These are phyloP conservation scores for Rhododendron williamsianum DNA, from an alignment of 148 eudicot genomes.

Conservation along the genomic window DNA sequence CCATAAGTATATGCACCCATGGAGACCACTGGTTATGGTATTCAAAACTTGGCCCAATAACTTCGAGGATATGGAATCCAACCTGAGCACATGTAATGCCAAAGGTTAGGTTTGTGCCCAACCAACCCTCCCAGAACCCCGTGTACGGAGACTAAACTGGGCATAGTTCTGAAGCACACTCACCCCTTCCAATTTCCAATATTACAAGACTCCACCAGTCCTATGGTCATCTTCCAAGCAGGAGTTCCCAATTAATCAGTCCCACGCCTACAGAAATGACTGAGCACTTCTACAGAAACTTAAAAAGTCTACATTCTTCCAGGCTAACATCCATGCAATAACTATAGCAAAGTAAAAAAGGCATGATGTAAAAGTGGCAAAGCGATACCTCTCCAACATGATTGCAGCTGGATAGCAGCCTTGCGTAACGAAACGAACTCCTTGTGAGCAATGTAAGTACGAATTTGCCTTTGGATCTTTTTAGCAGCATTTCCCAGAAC, in stretches of 20 bases:
- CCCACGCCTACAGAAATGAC: background rate
- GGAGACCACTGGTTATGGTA: background rate
- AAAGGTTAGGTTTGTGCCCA: background rate
- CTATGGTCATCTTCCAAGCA: background rate
- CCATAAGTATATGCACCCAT: background rate
- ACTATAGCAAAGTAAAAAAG: background rate
- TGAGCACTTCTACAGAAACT: background rate
- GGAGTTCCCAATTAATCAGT: background rate
- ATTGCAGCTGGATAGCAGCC: constrained; percentile 84
- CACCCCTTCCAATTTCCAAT: background rate
- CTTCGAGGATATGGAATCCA: background rate
- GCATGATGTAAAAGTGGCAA: background rate
- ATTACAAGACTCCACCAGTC: background rate
- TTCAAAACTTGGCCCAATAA: background rate
- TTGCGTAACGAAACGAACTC: constrained; percentile 57
- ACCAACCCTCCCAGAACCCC: background rate
- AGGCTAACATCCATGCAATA: background rate
- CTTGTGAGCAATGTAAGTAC: constrained; percentile 83
- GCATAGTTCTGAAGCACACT: background rate
- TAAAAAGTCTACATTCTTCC: background rate
- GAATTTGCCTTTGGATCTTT: constrained; percentile 77
- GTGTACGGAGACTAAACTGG: background rate
- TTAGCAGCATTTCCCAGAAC: constrained; percentile 89
- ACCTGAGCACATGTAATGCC: background rate
- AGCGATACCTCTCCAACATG: constrained; percentile 85